Conservation (phyloP, 1,284 basidiomycete species). For the Sporisorium exsertum region DNA sequence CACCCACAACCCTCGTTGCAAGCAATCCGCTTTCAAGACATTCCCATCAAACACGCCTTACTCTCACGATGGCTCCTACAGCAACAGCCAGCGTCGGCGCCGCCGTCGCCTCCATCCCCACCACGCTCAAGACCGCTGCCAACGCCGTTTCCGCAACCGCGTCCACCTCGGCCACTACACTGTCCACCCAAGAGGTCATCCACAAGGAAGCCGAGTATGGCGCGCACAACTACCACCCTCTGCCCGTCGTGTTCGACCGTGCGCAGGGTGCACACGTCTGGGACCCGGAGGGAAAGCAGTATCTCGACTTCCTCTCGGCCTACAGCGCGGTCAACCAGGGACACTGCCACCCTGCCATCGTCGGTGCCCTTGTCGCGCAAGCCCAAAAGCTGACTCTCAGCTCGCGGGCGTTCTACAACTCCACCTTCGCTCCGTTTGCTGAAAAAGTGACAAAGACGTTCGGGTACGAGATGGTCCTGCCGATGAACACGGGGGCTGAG, state of each 20-base stretch:
- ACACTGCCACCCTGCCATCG: constrained; percentile 93
- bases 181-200: constrained; percentile 77
- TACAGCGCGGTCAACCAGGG: constrained; percentile 89
- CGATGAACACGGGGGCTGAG: constrained; percentile 99
- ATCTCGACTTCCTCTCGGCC: constrained; percentile 85
- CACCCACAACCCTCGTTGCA: neutral
- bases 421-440: constrained; percentile 88
- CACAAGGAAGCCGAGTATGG: constrained; percentile 83
- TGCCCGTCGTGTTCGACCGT: constrained; percentile 92
- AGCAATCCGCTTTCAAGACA: neutral
- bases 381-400: constrained; percentile 91
- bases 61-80: constrained; percentile 57
- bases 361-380: constrained; percentile 84
- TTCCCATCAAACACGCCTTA: constrained; percentile 15
- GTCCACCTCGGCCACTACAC: constrained; percentile 33
- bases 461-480: constrained; percentile 82
- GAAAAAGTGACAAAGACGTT: constrained; percentile 82
- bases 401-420: constrained; percentile 96
- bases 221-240: constrained; percentile 91
- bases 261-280: constrained; percentile 92
- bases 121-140: constrained; percentile 45
- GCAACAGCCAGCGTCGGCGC: constrained; percentile 40
- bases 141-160: constrained; percentile 35
- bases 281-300: constrained; percentile 84
- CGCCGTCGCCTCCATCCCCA: constrained; percentile 27